Conservation (phyloP, 441 rosid species). For the Populus trichocarpa region DNA sequence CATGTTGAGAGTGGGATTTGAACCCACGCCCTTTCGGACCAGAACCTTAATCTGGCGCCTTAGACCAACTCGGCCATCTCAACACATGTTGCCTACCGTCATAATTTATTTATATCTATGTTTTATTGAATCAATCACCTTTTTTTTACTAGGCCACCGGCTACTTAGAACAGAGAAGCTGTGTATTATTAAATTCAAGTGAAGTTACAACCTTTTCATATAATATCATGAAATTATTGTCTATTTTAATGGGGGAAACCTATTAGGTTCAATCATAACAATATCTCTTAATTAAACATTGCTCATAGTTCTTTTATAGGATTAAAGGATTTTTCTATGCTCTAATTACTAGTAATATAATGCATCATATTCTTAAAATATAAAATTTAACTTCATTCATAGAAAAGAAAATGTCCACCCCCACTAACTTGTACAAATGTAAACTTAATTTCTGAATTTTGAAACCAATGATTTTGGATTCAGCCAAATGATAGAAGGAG, state of each 20-base stretch:
- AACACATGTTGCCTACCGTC: conserved; percentile 14
- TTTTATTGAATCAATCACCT: accelerated
- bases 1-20: conserved; percentile 92
- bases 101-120: accelerated
- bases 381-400: background rate
- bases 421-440: too few species aligned
- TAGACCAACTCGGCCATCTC: conserved; percentile 99
- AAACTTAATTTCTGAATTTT: too few species aligned
- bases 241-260: too few species aligned
- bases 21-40: conserved; percentile 99
- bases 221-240: too few species aligned
- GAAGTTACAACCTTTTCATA: too few species aligned
- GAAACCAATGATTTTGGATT: background rate
- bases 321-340: too few species aligned
- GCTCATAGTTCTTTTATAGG: background rate
- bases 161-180: too few species aligned
- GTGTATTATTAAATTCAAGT: too few species aligned
- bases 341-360: too few species aligned
- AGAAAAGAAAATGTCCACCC: background rate
- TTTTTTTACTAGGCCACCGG: too few species aligned
- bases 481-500: too few species aligned
- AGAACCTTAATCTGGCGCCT: conserved; percentile 99
- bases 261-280: background rate
- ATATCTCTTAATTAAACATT: too few species aligned
- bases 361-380: background rate